These are phyloP conservation scores for Rhynchospora breviuscula DNA, from an alignment of 176 grass and related monocot species.

Conservation along the genomic window DNA sequence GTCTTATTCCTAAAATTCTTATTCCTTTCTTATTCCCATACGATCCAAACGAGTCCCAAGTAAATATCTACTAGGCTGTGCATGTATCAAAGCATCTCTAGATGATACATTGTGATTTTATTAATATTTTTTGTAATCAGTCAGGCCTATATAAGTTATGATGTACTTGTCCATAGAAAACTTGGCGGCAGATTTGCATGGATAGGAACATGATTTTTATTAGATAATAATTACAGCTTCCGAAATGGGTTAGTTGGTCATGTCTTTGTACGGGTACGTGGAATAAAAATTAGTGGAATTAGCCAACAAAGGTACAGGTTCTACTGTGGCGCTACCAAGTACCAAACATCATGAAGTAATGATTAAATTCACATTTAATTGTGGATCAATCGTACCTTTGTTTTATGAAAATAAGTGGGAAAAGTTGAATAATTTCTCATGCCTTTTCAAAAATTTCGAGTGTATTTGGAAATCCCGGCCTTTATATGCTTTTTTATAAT, in stretches of 20 bases:
- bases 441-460: background rate
- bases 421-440: background rate
- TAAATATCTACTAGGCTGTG: too few relatives aligned
- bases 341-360: background rate
- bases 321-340: background rate
- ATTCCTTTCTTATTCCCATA: too few relatives aligned
- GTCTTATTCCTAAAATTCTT: too few relatives aligned
- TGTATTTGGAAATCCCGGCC: background rate
- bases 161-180: background rate
- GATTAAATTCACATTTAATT: background rate
- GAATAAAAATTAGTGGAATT: slow-evolving; percentile 10
- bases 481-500: background rate
- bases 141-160: background rate
- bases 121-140: background rate
- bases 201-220: slow-evolving; percentile 4
- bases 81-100: too few relatives aligned
- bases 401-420: background rate
- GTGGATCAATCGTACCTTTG: background rate
- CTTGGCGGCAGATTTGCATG: background rate
- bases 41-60: too few relatives aligned
- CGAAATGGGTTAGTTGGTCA: slow-evolving; percentile 22
- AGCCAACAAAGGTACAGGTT: slow-evolving; percentile 1
- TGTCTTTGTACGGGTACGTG: background rate
- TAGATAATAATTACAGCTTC: slow-evolving; percentile 20
- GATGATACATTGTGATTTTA: background rate